These are phyloP conservation scores for Cercis canadensis DNA, from an alignment of 306 rosid genomes.

Conservation along the genomic window DNA sequence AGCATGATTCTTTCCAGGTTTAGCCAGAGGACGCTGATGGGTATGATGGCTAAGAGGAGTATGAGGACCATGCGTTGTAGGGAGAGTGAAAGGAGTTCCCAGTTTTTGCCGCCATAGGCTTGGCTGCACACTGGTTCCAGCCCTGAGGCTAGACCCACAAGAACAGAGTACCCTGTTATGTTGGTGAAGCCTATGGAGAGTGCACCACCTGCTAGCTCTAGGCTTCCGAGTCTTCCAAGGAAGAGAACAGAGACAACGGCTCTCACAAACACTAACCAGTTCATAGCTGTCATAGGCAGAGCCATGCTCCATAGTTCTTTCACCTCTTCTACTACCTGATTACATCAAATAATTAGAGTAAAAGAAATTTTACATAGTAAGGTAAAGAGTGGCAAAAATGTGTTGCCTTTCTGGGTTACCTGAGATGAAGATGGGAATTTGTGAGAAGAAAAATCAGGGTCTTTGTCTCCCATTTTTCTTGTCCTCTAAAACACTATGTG, in stretches of 20 bases:
- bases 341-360: not conserved
- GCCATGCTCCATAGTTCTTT: slow-evolving; percentile 84
- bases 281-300: slow-evolving; percentile 77
- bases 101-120: slow-evolving; percentile 82
- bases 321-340: slow-evolving; percentile 75
- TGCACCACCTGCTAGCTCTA: slow-evolving; percentile 98
- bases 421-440: slow-evolving; percentile 68
- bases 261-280: slow-evolving; percentile 70
- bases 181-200: slow-evolving; percentile 94
- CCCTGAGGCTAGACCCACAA: slow-evolving; percentile 87
- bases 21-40: slow-evolving; percentile 78
- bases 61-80: slow-evolving; percentile 86
- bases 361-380: too few relatives aligned
- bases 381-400: not conserved
- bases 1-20: slow-evolving; percentile 75
- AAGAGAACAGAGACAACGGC: slow-evolving; percentile 79
- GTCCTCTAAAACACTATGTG: not conserved
- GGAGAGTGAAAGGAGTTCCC: slow-evolving; percentile 74
- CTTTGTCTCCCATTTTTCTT: slow-evolving; percentile 54
- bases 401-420: slow-evolving; percentile 44
- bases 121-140: slow-evolving; percentile 93
- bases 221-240: slow-evolving; percentile 77
- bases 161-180: slow-evolving; percentile 96
- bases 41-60: slow-evolving; percentile 66
- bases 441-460: slow-evolving; percentile 58